A percentile compares a stretch with the other conserved stretches of the same genome.
Evolutionary conservation across 192 early-diverging fungal genomes (phyloP).

Genomic region (Coemansia sp.): DNA sequence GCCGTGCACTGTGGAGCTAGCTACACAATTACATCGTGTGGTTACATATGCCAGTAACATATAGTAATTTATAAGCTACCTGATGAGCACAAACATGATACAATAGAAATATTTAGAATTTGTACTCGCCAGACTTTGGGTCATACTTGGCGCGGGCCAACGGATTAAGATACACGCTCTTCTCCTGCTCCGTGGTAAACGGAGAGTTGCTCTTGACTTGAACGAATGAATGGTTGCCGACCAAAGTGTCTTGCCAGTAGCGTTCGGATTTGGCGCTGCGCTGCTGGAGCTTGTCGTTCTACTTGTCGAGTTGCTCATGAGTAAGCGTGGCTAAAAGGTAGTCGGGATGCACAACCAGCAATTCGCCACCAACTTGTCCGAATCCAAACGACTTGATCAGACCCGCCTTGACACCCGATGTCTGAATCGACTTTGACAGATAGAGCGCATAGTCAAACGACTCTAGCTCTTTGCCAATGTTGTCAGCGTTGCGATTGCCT

Average conservation of each 20-base stretch:
- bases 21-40: conserved; percentile 33
- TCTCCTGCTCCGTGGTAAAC: conserved; percentile 25
- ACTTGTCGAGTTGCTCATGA: conserved; percentile 68
- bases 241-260: conserved; percentile 35
- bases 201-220: conserved; percentile 28
- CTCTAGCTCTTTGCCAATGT: conserved; percentile 38
- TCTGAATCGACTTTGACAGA: conserved; percentile 73
- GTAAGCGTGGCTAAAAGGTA: conserved; percentile 81
- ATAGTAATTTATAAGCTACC: neutral
- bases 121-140: conserved; percentile 50
- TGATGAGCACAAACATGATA: neutral
- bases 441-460: conserved; percentile 83
- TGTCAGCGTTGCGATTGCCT: no score
- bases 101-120: neutral
- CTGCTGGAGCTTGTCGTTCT: conserved; percentile 17
- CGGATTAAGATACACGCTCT: conserved; percentile 25
- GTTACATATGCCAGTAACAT: conserved; percentile 6
- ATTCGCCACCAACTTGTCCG: conserved; percentile 90
- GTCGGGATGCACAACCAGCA: conserved; percentile 85
- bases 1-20: conserved; percentile 45
- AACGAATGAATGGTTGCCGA: conserved; percentile 37
- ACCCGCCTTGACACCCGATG: conserved; percentile 68
- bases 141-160: conserved; percentile 23
- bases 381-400: conserved; percentile 88
- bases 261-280: conserved; percentile 7